Evolutionary conservation across 2,329 filamentous ascomycete genomes (phyloP).

Genomic region (Incumbomyces lentus): DNA sequence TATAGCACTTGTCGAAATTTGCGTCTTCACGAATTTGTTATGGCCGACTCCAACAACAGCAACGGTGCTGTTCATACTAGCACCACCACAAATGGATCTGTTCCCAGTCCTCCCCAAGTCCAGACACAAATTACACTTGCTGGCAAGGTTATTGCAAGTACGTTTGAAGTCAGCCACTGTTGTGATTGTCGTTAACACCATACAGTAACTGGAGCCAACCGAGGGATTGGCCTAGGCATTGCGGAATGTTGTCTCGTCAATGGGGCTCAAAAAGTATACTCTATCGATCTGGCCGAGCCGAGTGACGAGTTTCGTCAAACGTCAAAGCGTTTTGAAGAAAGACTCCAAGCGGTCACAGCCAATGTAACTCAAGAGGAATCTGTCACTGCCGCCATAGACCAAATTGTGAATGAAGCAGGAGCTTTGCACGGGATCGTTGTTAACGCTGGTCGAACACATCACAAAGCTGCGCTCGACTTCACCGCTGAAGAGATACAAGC

Average conservation of each 20-base stretch:
- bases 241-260: slow-evolving; percentile 39
- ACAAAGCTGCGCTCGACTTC: slow-evolving; percentile 43
- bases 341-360: slow-evolving; percentile 33
- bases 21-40: too few relatives aligned
- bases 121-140: slow-evolving; percentile 24
- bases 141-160: slow-evolving; percentile 28
- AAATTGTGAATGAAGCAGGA: slow-evolving; percentile 34
- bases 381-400: slow-evolving; percentile 36
- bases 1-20: too few relatives aligned
- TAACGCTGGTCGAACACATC: slow-evolving; percentile 43
- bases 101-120: background rate
- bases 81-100: too few relatives aligned
- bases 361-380: slow-evolving; percentile 39
- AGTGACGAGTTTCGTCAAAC: slow-evolving; percentile 35
- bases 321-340: slow-evolving; percentile 30
- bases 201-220: slow-evolving; percentile 28
- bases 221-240: slow-evolving; percentile 37
- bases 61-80: too few relatives aligned
- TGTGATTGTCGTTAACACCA: background rate
- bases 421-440: slow-evolving; percentile 41
- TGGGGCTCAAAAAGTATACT: slow-evolving; percentile 35
- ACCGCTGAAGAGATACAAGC: slow-evolving; percentile 38
- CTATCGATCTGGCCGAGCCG: slow-evolving; percentile 36
- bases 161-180: background rate
- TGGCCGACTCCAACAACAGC: too few relatives aligned